Percentiles rank a stretch among this genome's conserved stretches.
These are phyloP conservation scores for Rauvolfia tetraphylla DNA, from an alignment of 257 asterid genomes.

Conservation along the genomic window DNA sequence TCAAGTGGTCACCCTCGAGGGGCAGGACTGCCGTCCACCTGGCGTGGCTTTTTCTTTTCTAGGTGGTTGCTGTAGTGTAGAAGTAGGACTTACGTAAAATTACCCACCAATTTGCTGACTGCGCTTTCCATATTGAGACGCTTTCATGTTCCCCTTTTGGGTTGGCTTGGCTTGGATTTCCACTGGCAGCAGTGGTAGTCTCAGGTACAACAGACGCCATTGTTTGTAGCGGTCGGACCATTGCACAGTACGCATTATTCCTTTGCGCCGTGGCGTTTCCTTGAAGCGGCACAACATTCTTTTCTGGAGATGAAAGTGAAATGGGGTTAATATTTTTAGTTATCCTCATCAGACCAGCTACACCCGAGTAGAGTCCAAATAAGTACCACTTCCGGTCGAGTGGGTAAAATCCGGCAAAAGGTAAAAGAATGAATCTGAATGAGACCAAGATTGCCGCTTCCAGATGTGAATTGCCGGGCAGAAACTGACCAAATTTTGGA, in stretches of 20 bases:
- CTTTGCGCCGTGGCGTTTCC: no score
- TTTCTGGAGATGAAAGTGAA: background rate
- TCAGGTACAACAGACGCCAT: background rate
- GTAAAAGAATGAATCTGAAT: background rate
- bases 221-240: background rate
- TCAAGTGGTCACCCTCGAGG: no score
- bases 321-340: no score
- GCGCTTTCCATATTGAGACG: background rate
- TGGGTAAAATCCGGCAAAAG: background rate
- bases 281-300: no score
- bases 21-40: constrained; percentile 12
- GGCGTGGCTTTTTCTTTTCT: background rate
- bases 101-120: background rate
- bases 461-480: background rate
- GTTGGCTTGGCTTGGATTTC: background rate
- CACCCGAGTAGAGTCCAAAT: background rate
- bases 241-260: background rate
- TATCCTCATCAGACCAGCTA: background rate
- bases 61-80: background rate
- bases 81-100: background rate
- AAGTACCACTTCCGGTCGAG: background rate
- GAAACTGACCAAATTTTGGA: background rate
- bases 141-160: background rate
- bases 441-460: constrained; percentile 6
- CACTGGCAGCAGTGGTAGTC: background rate